phyloP scores from a whole-genome alignment of 2,329 filamentous ascomycete genomes.

The Monilinia laxa region DNA sequence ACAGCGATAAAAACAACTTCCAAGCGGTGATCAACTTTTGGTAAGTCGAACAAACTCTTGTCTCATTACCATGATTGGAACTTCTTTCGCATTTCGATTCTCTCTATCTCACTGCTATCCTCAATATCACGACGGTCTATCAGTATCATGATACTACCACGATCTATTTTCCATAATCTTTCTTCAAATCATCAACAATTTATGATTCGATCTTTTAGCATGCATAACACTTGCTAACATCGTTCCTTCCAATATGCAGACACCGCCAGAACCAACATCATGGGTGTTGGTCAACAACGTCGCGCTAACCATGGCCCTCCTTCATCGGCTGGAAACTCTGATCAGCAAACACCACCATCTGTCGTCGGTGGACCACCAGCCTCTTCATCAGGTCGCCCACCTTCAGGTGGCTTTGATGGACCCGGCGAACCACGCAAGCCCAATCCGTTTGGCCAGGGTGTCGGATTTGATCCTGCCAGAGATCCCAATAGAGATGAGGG shows the following conservation, averaged over 20 bases:
- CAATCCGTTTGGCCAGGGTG: slow-evolving; percentile 29
- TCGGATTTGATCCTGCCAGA: slow-evolving; percentile 49
- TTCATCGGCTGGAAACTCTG: neutral
- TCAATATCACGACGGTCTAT: neutral
- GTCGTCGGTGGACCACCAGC: neutral
- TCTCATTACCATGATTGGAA: neutral
- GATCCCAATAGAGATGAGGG: slow-evolving; percentile 30
- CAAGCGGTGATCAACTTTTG: slow-evolving; percentile 10
- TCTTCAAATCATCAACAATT: neutral
- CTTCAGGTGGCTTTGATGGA: slow-evolving; percentile 11
- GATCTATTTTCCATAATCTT: neutral
- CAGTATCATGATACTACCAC: neutral
- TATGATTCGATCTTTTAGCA: neutral
- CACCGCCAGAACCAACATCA: neutral
- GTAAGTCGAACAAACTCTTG: neutral
- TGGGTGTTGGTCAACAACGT: slow-evolving; percentile 18
- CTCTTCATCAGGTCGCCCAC: neutral
- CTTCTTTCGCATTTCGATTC: neutral
- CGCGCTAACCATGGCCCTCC: neutral
- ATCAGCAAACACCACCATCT: slow-evolving; percentile 8
- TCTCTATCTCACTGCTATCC: neutral
- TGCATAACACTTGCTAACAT: neutral
- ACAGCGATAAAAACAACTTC: neutral
- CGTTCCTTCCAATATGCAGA: neutral
- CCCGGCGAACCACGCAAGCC: slow-evolving; percentile 12